These are phyloP conservation scores for sweet orange (Citrus sinensis) DNA, from an alignment of 345 rosid species.

Conservation along the genomic window DVS_A1.0 CM039163.1:52239501-52240000, in stretches of 20 bases:
- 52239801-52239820: background rate
- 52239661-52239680: constrained; percentile 55
- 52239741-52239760: background rate
- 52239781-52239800: background rate
- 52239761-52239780: background rate
- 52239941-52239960: too few species aligned
- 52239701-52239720: constrained; percentile 59
- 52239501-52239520: constrained; percentile 91
- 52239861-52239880: constrained; percentile 85
- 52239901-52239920: background rate
- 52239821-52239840: constrained; percentile 29
- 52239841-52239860: constrained; percentile 44
- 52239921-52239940: too few species aligned
- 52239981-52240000: too few species aligned
- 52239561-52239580: background rate
- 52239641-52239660: constrained; percentile 67
- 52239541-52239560: constrained; percentile 37
- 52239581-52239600: background rate
- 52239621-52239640: constrained; percentile 40
- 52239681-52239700: constrained; percentile 48
- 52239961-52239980: too few species aligned
- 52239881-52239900: constrained; percentile 82
- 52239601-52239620: background rate
- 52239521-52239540: constrained; percentile 78
- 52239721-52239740: constrained; percentile 8